Base-by-base conservation (phyloP, 257 asterid genomes). In the Henckelia pumila region DNA sequence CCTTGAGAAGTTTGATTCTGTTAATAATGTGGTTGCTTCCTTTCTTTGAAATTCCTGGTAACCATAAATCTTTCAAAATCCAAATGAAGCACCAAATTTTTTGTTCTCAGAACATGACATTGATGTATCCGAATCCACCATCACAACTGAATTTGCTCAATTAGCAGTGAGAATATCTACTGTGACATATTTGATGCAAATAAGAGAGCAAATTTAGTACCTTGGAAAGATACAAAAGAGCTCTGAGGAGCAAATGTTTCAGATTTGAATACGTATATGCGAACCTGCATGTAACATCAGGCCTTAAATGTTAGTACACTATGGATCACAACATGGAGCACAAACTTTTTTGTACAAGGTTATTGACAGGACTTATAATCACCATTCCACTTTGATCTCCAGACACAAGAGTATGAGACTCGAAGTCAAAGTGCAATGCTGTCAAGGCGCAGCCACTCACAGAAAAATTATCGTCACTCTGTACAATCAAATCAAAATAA, bases 331-430 rank as follows among this genome's bases (percentile, higher is more conserved):
- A 13, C 17, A 35, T 35, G 44, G 44, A 11, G 63, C 49, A 71
- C 8, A 62, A 17, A 61, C 20, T 61, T 30, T 69, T 65, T 49
- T 49, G 16, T 32, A 56, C 13, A 56, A 64, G 52, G 56, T 69
- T 56, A 68, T 32, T 71, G 67, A 69, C 26, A 76, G 13, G 63
- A 63, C 53, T 47, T 40, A 71, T n/a, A n/a, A n/a, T 80, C 79
- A 93, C 99, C 77, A 10, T 81, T 84, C 97, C 99, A 78, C 83
- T 88, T 81, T 88, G 87, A 81, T 93, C 99, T 69, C 98, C 98
- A 13, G 97, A 81, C 49, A 93, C 76, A 61, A 93, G 91, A 64
- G 73, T 22, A 65, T 72, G 86, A 1, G 84, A 78, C 33, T 93
- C 89, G 53, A 70, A 73, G 56, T 76, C 63, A 64, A 81, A 87